phyloP scores from a whole-genome alignment of 352 stramenopile species.

The Globisporangium sylvaticum region DNA sequence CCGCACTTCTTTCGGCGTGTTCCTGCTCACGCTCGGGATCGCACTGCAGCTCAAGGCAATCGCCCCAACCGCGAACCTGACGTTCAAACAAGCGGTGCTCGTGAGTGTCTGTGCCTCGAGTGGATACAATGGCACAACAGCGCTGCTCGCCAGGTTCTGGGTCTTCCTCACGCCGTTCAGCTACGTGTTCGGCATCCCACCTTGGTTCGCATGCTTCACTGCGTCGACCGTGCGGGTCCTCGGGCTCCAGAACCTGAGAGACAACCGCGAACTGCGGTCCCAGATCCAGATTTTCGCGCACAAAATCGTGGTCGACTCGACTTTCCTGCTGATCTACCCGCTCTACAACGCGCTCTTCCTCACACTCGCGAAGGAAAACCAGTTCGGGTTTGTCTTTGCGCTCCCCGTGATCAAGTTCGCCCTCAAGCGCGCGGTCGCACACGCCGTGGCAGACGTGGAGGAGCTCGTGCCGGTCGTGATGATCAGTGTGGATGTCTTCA shows the following conservation, averaged over 20 bases:
- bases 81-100: not conserved
- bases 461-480: not conserved
- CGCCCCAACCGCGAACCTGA: not conserved
- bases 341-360: slow-evolving; percentile 1
- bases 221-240: not conserved
- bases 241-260: not conserved
- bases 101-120: not conserved
- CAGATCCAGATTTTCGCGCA: not conserved
- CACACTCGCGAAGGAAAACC: not conserved
- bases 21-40: not conserved
- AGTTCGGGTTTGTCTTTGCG: not conserved
- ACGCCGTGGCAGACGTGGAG: not conserved
- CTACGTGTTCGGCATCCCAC: not conserved
- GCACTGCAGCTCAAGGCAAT: not conserved
- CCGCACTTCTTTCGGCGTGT: not conserved
- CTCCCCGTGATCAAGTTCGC: not conserved
- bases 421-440: not conserved
- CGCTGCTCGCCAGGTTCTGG: slow-evolving; percentile 3
- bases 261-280: not conserved
- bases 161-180: slow-evolving; percentile 2
- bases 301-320: not conserved
- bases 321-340: not conserved
- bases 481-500: not conserved
- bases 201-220: not conserved
- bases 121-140: too few species aligned